phyloP scores from a whole-genome alignment of 2,329 filamentous ascomycete species.

The Aspergillus tamarii region DNA sequence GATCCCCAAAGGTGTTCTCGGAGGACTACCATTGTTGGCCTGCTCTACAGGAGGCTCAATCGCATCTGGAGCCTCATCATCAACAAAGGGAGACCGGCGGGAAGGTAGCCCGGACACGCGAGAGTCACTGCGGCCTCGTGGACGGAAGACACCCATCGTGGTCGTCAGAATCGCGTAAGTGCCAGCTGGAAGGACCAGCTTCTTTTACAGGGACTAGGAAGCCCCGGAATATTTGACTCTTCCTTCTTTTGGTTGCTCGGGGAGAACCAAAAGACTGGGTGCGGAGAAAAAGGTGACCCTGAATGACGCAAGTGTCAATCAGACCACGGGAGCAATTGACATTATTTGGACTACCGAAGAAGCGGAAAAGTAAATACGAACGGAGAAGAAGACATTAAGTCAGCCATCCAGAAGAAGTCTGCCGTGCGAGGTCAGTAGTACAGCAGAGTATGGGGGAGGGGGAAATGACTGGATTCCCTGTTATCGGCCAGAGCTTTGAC shows the following conservation, averaged over 20 bases:
- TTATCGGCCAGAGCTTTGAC: slow-evolving; percentile 2
- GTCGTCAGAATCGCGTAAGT: slow-evolving; percentile 1
- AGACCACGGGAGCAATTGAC: slow-evolving; percentile 16
- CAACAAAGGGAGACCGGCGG: slow-evolving; percentile 26
- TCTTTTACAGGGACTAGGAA: background rate
- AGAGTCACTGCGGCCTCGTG: slow-evolving; percentile 35
- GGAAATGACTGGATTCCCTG: background rate
- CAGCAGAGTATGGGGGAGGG: background rate
- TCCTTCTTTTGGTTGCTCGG: background rate
- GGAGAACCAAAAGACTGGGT: background rate
- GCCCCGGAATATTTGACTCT: background rate
- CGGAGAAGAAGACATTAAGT: background rate
- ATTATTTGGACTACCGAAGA: slow-evolving; percentile 13
- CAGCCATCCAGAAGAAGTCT: background rate
- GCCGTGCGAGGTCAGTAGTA: background rate
- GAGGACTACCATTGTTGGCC: slow-evolving; percentile 31
- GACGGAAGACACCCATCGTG: slow-evolving; percentile 34
- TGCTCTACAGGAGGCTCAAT: slow-evolving; percentile 32
- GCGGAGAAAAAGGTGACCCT: slow-evolving; percentile 11
- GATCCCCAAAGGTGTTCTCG: slow-evolving; percentile 26
- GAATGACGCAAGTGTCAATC: slow-evolving; percentile 25
- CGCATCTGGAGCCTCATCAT: slow-evolving; percentile 25
- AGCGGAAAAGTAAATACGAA: background rate
- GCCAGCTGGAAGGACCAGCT: too few relatives aligned
- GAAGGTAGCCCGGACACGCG: slow-evolving; percentile 29